Evolutionary conservation across 805 yeast species (phyloP), one percentile per base, ranked within the genome.

Genomic region (Jamesozyma piceae): DNA sequence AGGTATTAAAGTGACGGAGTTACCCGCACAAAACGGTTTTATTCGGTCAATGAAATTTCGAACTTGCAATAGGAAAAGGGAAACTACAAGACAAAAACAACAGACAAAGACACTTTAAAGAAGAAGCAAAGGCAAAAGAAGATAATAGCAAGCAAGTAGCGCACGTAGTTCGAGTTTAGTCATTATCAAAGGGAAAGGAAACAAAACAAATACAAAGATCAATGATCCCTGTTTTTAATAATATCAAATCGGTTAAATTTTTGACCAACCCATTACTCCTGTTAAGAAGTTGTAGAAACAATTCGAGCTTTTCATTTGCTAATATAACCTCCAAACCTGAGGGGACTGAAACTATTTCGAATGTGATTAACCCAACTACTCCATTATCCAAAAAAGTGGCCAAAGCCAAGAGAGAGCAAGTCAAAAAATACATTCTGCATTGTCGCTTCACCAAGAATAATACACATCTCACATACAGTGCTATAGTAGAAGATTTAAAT

Each of bases 371-470:
- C 3, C 46, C 46, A 3, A 26, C 36, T 6, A 21, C 20, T n/a
- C 17, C 13, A 33, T 8, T n/a, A 31, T 11, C 15, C 27, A n/a
- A 15, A 14, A n/a, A 9, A 2, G 27, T 27, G 19, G 6, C 4
- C 8, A 35, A 22, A 9, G 6, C 26, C 4, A 35, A 42, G 27
- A 33, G 33, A 17, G 37, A 37, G 21, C 39, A 30, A n/a, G 37
- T 46, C 6, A 35, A 39, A 22, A 77, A 78, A 55, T 81, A 87
- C 68, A 78, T 83, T 41, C 61, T 90, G 43, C 84, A 84, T 63
- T 86, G 87, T 45, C 66, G 71, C 26, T 89, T 88, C 66, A 77
- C 81, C 43, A 79, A 78, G 57, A 90, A 89, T 67, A 89, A 89
- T 68, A 83, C 95, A 2, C 78, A 80, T 53, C 67, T 84, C 46